Evolutionary conservation across 768 basidiomycete genomes (phyloP), one percentile per base, ranked within the genome.

Genomic region (Termitomyces sp.): DNA sequence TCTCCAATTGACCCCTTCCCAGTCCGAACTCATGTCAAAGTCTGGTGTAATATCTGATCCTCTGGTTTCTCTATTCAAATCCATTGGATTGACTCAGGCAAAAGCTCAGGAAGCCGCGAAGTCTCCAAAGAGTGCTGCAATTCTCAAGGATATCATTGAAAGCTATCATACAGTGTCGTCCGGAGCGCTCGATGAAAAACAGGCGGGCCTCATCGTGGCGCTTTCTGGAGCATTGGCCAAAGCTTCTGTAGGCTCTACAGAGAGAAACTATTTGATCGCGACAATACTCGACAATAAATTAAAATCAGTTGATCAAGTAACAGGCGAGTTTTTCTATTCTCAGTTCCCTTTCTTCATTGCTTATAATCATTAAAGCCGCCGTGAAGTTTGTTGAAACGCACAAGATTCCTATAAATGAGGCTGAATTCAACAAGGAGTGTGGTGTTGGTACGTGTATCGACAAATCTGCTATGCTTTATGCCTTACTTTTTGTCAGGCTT

Each of bases 81-180:
- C 85, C 38, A 86, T 94, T 57, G 92, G 91, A 26, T 76, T 97
- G 45, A 76, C 86, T 43, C 79, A 84, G 58, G 73, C 87, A 53
- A 92, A 93, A 69, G 90, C 94, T 1, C 79, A 80, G 10, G 93
- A 97, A 65, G 88, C 90, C 5, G 84, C 86, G 36, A 91, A 93
- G 69, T 88, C 81, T 58, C 76, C 87, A 4, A 96, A 92, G 76
- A 83, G 83, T 66, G 88, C 92, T 6, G 69, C 79, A 4, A 74
- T 86, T 20, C 78, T 95, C 57, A 84, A 82, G 64, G 81, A 81
- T 24, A 80, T 95, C 52, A 85, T 94, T 59, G 80, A 84, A 50
- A 74, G 72, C 50, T 76, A 86, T 65, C 69, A 75, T 8, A 74
- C 85, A 18, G 68, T 74, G 38, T 71, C 70, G 18, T 65, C 65